phyloP scores from a whole-genome alignment of 805 yeast genomes.

The Starmerella cellae region DNA sequence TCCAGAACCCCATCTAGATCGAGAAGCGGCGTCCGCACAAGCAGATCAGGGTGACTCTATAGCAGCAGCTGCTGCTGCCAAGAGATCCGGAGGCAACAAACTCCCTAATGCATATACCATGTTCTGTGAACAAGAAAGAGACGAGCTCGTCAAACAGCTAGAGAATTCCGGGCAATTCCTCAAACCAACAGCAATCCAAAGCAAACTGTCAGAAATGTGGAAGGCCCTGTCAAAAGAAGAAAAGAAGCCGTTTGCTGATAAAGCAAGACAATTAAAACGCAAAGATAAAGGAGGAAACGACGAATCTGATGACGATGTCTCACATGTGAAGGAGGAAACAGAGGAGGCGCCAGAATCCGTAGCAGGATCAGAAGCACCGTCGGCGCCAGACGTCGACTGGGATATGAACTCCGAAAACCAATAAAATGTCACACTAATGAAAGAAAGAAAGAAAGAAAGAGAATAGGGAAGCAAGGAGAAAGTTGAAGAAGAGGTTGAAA shows the following conservation, averaged over 20 bases:
- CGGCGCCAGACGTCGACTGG: neutral
- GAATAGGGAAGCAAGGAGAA: too few species aligned
- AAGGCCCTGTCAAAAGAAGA: conserved; percentile 45
- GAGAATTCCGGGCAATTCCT: conserved; percentile 25
- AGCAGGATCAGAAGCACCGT: neutral
- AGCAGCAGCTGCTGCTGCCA: neutral
- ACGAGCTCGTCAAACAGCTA: conserved; percentile 45
- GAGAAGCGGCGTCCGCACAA: neutral
- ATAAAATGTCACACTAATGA: too few species aligned
- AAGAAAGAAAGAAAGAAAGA: too few species aligned
- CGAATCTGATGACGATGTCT: conserved; percentile 12
- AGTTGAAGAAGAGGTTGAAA: too few species aligned
- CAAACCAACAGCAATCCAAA: conserved; percentile 11
- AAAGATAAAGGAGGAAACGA: conserved; percentile 6
- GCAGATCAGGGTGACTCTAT: too few species aligned
- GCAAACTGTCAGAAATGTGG: conserved; percentile 46
- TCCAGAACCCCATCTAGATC: conserved; percentile 3
- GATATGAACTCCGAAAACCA: too few species aligned
- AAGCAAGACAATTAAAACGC: conserved; percentile 14
- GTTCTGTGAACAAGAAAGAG: conserved; percentile 79
- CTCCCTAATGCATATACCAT: conserved; percentile 60
- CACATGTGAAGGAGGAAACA: conserved; percentile 10
- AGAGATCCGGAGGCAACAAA: conserved; percentile 4
- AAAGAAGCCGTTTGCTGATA: conserved; percentile 18
- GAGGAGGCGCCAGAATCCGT: conserved; percentile 7